phyloP scores from a whole-genome alignment of 129 eudicot genomes.

The Lactuca sativa region DNA sequence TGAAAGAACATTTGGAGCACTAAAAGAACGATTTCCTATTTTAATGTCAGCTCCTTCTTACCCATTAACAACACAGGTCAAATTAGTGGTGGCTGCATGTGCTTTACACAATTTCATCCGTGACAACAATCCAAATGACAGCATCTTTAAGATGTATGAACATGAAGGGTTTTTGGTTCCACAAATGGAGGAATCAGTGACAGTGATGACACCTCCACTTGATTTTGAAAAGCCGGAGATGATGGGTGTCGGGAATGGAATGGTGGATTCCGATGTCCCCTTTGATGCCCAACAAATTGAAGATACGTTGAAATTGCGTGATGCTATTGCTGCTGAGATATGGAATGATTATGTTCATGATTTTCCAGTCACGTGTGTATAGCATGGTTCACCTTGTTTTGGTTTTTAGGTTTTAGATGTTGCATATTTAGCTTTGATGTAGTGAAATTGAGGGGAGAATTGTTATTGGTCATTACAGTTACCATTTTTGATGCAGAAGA shows the following conservation, averaged over 20 bases:
- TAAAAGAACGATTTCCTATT: slow-evolving; percentile 61
- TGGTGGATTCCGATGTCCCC: slow-evolving; percentile 34
- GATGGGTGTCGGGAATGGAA: slow-evolving; percentile 29
- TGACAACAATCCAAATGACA: slow-evolving; percentile 50
- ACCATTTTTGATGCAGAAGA: slow-evolving; percentile 10
- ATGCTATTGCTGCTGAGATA: slow-evolving; percentile 51
- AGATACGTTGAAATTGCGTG: slow-evolving; percentile 37
- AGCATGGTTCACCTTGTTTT: background rate
- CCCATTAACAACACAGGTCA: slow-evolving; percentile 60
- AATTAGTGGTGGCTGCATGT: slow-evolving; percentile 57
- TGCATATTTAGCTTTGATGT: slow-evolving; percentile 3
- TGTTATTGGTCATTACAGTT: background rate
- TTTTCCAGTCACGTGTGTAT: slow-evolving; percentile 34
- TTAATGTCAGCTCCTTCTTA: slow-evolving; percentile 60
- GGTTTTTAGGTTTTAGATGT: slow-evolving; percentile 7
- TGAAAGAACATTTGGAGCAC: slow-evolving; percentile 48
- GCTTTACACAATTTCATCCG: slow-evolving; percentile 60
- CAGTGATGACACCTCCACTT: slow-evolving; percentile 13
- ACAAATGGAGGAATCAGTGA: slow-evolving; percentile 35
- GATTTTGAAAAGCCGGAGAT: slow-evolving; percentile 38
- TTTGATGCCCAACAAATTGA: slow-evolving; percentile 39
- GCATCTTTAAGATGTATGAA: slow-evolving; percentile 48
- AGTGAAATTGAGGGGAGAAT: background rate
- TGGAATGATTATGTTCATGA: slow-evolving; percentile 58
- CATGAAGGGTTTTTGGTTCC: slow-evolving; percentile 28